These are phyloP conservation scores for Penicillium hordei DNA, from an alignment of 2,329 filamentous ascomycete species.

Conservation along the genomic window DNA sequence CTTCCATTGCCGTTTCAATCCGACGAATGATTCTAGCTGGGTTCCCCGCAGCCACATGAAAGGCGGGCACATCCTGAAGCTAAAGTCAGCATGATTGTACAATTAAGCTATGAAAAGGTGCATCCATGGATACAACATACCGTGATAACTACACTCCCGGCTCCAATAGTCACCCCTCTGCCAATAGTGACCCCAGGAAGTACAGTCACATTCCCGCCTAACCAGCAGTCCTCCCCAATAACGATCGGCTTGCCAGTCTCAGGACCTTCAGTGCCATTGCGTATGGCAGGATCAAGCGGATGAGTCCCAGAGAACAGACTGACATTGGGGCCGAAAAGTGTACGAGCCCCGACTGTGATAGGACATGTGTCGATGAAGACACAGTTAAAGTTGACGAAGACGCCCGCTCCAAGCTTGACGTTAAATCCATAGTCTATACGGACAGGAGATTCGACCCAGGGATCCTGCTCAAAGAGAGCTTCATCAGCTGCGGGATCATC, in stretches of 20 bases:
- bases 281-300: conserved; percentile 70
- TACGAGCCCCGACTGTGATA: conserved; percentile 73
- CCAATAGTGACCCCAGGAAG: conserved; percentile 78
- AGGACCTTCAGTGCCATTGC: conserved; percentile 73
- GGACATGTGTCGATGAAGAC: conserved; percentile 74
- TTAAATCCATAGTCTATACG: conserved; percentile 78
- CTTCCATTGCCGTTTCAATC: conserved; percentile 40
- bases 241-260: conserved; percentile 72
- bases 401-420: conserved; percentile 66
- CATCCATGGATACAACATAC: conserved; percentile 29
- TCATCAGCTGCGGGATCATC: conserved; percentile 64
- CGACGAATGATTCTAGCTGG: conserved; percentile 41
- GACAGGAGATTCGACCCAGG: conserved; percentile 70
- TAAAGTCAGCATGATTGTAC: background rate
- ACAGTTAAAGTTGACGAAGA: conserved; percentile 74
- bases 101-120: background rate
- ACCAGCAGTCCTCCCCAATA: conserved; percentile 79
- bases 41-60: conserved; percentile 45
- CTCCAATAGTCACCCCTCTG: conserved; percentile 70
- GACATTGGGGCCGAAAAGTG: conserved; percentile 76
- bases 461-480: conserved; percentile 60
- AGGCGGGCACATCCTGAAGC: conserved; percentile 40
- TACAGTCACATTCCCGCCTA: conserved; percentile 70
- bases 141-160: conserved; percentile 81
- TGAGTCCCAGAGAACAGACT: conserved; percentile 74